A percentile compares a stretch with the other conserved stretches of the same genome.
Evolutionary conservation across 2,329 filamentous ascomycete species (phyloP).

Genomic region (Chaetomium sp.): DNA sequence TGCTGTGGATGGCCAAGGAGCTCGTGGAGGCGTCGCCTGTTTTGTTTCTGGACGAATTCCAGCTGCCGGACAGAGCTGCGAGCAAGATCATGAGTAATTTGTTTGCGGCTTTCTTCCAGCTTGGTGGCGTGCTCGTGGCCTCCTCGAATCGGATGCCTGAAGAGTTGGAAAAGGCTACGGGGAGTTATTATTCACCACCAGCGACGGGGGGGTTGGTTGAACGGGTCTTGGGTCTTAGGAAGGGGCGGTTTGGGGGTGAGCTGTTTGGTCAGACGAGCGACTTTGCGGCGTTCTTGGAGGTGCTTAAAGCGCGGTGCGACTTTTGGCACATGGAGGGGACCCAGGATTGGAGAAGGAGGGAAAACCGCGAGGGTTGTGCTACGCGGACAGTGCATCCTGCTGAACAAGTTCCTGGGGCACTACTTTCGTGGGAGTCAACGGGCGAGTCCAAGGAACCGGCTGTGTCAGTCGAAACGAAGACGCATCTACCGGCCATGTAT

Average conservation of each 20-base stretch:
- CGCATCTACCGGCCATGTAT: slow-evolving; percentile 22
- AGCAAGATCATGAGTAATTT: slow-evolving; percentile 75
- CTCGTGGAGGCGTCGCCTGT: slow-evolving; percentile 69
- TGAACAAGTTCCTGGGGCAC: neutral
- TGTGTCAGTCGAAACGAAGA: slow-evolving; percentile 17
- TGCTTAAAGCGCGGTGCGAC: slow-evolving; percentile 70
- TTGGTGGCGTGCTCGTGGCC: slow-evolving; percentile 72
- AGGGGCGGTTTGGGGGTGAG: slow-evolving; percentile 35
- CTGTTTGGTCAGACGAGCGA: slow-evolving; percentile 59
- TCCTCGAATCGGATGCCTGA: slow-evolving; percentile 81
- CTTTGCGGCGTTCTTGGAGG: slow-evolving; percentile 68
- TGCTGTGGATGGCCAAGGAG: slow-evolving; percentile 69
- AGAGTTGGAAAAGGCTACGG: slow-evolving; percentile 68
- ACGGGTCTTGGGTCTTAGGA: slow-evolving; percentile 40
- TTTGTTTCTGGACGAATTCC: slow-evolving; percentile 76
- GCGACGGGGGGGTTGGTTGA: slow-evolving; percentile 46
- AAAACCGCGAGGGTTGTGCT: slow-evolving; percentile 25
- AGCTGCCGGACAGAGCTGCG: slow-evolving; percentile 69
- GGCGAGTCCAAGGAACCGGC: neutral
- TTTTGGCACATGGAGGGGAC: slow-evolving; percentile 78
- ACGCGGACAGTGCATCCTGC: neutral
- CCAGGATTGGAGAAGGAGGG: slow-evolving; percentile 61
- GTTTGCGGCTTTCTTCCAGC: slow-evolving; percentile 73
- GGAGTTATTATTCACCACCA: slow-evolving; percentile 58
- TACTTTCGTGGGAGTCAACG: neutral